Conservation (phyloP, 2,329 filamentous ascomycete genomes). For the Xylaria hypoxylon region DNA sequence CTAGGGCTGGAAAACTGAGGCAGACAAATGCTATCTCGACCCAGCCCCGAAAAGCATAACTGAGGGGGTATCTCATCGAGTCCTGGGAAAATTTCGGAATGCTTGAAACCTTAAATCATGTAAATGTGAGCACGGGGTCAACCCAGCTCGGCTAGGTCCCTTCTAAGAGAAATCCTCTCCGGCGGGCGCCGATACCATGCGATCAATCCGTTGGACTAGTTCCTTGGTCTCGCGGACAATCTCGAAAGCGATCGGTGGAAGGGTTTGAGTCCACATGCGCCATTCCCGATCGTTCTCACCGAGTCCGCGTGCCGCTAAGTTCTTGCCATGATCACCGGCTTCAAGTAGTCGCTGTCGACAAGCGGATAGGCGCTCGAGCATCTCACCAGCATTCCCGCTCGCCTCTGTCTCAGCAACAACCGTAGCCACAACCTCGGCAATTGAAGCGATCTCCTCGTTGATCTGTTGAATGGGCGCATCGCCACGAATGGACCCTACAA, state of each 20-base stretch:
- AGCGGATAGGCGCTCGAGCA: constrained; percentile 68
- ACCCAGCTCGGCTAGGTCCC: constrained; percentile 34
- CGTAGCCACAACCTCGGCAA: constrained; percentile 76
- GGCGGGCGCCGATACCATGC: constrained; percentile 52
- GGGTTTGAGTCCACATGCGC: constrained; percentile 74
- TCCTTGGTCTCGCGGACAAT: constrained; percentile 86
- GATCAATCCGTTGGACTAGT: constrained; percentile 64
- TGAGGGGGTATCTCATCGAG: constrained; percentile 40
- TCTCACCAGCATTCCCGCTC: constrained; percentile 63
- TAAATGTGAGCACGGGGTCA: constrained; percentile 41
- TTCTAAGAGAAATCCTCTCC: constrained; percentile 61
- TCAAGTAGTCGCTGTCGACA: constrained; percentile 75
- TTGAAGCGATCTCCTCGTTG: constrained; percentile 75
- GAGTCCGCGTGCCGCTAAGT: constrained; percentile 65
- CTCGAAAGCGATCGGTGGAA: constrained; percentile 88
- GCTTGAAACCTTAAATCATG: constrained; percentile 37
- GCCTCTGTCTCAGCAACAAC: constrained; percentile 75
- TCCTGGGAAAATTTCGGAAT: constrained; percentile 27
- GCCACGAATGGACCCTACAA: constrained; percentile 77
- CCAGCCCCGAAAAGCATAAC: constrained; percentile 29
- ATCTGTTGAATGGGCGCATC: constrained; percentile 74
- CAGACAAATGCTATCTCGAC: constrained; percentile 5
- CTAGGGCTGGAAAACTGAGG: constrained; percentile 14
- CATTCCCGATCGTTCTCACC: constrained; percentile 66
- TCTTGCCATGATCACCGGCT: constrained; percentile 70